These are phyloP conservation scores for Exophiala aquamarina DNA, from an alignment of 2,329 filamentous ascomycete genomes.

Conservation along the genomic window DNA sequence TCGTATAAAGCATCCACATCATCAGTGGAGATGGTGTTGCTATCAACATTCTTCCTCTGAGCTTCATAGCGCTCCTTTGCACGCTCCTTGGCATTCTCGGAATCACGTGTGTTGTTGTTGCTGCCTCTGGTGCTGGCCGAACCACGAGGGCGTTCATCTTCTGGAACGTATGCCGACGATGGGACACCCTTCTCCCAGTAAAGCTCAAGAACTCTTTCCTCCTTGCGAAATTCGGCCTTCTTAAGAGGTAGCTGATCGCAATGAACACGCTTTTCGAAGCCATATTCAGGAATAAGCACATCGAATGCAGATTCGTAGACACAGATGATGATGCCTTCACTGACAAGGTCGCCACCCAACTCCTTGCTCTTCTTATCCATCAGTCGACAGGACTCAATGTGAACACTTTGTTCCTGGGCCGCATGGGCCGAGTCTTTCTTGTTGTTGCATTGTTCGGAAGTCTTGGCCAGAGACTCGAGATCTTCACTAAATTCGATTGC, in stretches of 20 bases:
- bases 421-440: constrained; percentile 99
- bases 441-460: constrained; percentile 91
- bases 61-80: constrained; percentile 88
- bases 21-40: constrained; percentile 88
- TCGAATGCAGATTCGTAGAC: constrained; percentile 99
- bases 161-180: constrained; percentile 91
- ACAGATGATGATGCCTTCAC: constrained; percentile 91
- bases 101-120: constrained; percentile 75
- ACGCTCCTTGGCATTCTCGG: constrained; percentile 76
- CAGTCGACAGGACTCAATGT: constrained; percentile 93
- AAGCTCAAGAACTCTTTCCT: constrained; percentile 87
- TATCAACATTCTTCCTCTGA: constrained; percentile 89
- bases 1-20: constrained; percentile 96
- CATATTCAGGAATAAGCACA: constrained; percentile 95
- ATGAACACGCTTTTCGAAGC: constrained; percentile 98
- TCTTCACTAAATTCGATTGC: constrained; percentile 86
- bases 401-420: constrained; percentile 96
- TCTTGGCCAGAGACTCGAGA: constrained; percentile 83
- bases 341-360: constrained; percentile 85
- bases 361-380: constrained; percentile 93
- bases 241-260: constrained; percentile 95
- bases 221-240: constrained; percentile 99
- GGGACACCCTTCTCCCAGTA: constrained; percentile 99
- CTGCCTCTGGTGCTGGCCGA: constrained; percentile 70
- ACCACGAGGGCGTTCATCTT: constrained; percentile 91